Evolutionary conservation across 176 grass and related monocot genomes (phyloP), one percentile per base, ranked within the genome.

Genomic region (Lolium multiflorum): DNA sequence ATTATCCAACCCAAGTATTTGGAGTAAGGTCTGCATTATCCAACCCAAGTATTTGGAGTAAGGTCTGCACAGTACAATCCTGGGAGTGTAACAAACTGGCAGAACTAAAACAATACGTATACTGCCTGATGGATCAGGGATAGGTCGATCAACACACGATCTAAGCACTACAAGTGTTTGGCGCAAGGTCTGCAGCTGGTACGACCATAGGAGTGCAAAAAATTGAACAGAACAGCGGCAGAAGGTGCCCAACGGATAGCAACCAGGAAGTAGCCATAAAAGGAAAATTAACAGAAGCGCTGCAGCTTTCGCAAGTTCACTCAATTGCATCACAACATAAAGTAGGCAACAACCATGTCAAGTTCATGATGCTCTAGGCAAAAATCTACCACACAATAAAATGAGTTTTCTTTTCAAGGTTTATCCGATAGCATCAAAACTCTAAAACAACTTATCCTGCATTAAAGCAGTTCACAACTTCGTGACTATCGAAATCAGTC

Each of bases 311-410:
- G 7, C 72, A 76, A 52, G 72, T 76, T 76, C 16, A 54, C 72
- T 54, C 3, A 51, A 76, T 28, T 5, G 46, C 47, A 75, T 75
- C 72, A 25, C 20, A 2, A 79, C 64, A 38, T 11, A 47, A 50
- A 64, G 62, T 15, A 50, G 26, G 64, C 20, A 82, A 57, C 63
- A 72, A 21, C 70, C 65, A 61, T 82, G 50, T 31, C 24, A 4
- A 61, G 72, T 56, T 79, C 89, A 77, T 54, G 52, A 74, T 79
- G 78, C 25, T 82, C 20, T 76, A 80, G 78, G 67, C 62, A 81
- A 88, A 93, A 81, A 51, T 78, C n/a, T 49, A 81, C 8, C 71
- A 82, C 81, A 85, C 48, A 73, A 67, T 87, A 67, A 80, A 44
- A 47, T 62, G 11, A 82, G 15, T 31, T 62, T 12, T 31, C 25